A percentile compares a stretch with the other conserved stretches of the same genome.
Conservation (phyloP, 768 basidiomycete genomes). For the Collybia mongolica region DNA sequence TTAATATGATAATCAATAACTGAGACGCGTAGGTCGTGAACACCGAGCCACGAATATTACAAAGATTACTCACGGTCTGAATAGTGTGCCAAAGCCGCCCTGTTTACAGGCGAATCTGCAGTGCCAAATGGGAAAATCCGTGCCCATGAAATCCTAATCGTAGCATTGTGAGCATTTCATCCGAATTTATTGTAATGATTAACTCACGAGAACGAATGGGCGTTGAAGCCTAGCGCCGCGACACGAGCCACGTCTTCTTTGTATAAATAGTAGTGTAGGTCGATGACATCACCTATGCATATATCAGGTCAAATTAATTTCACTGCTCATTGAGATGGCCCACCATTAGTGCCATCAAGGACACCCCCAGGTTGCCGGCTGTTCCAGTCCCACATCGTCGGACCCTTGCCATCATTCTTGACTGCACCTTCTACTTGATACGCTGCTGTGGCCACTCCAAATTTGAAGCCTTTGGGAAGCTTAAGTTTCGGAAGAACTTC, state of each 20-base stretch:
- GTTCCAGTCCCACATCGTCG: constrained; percentile 50
- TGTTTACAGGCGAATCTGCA: constrained; percentile 47
- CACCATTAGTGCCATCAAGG: constrained; percentile 43
- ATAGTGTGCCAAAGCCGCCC: constrained; percentile 44
- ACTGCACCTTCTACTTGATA: constrained; percentile 55
- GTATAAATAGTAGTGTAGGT: constrained; percentile 51
- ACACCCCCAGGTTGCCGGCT: constrained; percentile 40
- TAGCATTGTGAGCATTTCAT: background rate
- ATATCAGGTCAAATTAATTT: background rate
- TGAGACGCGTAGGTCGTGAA: constrained; percentile 12
- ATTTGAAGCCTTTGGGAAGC: constrained; percentile 46
- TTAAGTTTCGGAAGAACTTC: constrained; percentile 42
- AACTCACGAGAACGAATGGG: constrained; percentile 50
- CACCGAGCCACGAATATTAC: background rate
- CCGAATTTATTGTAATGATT: background rate
- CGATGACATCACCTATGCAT: constrained; percentile 40
- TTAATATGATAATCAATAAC: constrained; percentile 45
- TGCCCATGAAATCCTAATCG: constrained; percentile 45
- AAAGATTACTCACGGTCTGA: constrained; percentile 31
- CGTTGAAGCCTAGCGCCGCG: constrained; percentile 46
- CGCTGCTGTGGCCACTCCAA: constrained; percentile 52
- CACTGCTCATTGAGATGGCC: background rate
- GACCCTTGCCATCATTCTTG: constrained; percentile 48
- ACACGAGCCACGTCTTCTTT: constrained; percentile 49
- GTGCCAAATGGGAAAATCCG: constrained; percentile 50